Evolutionary conservation across 371 early-diverging fungal genomes (phyloP), one percentile per base, ranked within the genome.

Genomic region (Lichtheimia hyalospora): DNA sequence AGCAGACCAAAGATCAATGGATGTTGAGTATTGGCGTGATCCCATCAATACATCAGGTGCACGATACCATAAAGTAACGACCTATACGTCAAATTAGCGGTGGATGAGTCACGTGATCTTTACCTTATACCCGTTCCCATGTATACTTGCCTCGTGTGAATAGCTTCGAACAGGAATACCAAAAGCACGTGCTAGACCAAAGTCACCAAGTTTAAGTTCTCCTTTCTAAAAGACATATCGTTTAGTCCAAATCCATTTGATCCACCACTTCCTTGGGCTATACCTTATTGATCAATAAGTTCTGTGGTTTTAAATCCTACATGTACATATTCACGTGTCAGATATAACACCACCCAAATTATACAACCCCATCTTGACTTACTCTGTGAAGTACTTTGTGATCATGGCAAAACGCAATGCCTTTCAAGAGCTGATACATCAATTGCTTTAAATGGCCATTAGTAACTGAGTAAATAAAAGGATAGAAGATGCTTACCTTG

Each of bases 11-110:
- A 99, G 85, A 79, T 99, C 99, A 63, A 99, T 96, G 3, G 95
- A 94, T 16, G 95, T 97, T 14, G 92, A 89, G 71, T 99, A 99
- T 62, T 96, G 92, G 62, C 94, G 87, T 28, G 94, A 93, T 5
- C 99, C 99, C 89, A 98, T 88, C 40, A 99, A 71, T n/a, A 99
- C 96, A 77, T 99, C 99, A 2, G 99, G 99, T 3, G 99, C 93
- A 63, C 99, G 89, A 75, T 99, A 99, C 93, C 93, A 94, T 57
- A 93, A 74, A 14, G 94, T 93, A 34, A 93, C 93, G 10, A 93
- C 92, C 86, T 85, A 62, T 40, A 23, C 49, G 51, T 20, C n/a
- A n/a, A n/a, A n/a, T n/a, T n/a, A n/a, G n/a, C n/a, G n/a, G 49
- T 70, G 54, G 10, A 34, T 34, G 5, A 8, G 34, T 34, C 34